These are phyloP conservation scores for Aechmea fasciata DNA, from an alignment of 176 grass and related monocot genomes.

Conservation along the genomic window DNA sequence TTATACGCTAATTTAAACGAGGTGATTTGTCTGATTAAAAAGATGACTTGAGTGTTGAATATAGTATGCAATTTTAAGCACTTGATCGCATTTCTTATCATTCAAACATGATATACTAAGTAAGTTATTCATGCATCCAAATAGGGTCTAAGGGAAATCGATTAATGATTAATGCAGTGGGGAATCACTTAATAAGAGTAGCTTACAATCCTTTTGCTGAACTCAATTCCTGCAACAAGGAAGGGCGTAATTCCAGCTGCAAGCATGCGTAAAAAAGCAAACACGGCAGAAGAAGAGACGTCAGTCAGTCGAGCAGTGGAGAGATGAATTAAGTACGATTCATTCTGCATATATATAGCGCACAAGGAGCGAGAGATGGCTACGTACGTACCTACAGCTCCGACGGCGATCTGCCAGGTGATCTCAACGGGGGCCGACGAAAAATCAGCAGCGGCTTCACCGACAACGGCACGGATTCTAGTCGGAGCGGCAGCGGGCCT, in stretches of 20 bases:
- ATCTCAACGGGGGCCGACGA: constrained; percentile 44
- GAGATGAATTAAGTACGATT: neutral
- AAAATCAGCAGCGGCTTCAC: constrained; percentile 16
- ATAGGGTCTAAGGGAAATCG: too few relatives aligned
- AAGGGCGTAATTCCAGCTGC: constrained; percentile 85
- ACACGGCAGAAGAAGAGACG: neutral
- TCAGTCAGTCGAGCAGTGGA: neutral
- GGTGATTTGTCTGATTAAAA: too few relatives aligned
- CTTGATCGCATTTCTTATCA: too few relatives aligned
- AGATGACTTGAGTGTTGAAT: too few relatives aligned
- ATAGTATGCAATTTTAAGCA: too few relatives aligned
- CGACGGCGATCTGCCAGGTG: constrained; percentile 91
- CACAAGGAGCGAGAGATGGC: neutral
- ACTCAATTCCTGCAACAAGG: constrained; percentile 70
- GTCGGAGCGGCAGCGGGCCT: neutral
- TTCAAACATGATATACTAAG: too few relatives aligned
- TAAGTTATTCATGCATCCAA: too few relatives aligned
- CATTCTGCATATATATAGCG: neutral
- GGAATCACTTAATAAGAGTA: neutral
- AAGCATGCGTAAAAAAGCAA: neutral
- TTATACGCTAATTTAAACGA: too few relatives aligned
- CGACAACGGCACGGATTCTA: constrained; percentile 25
- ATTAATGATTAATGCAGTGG: neutral
- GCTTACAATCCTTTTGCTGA: constrained; percentile 86
- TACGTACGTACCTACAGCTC: constrained; percentile 45